Evolutionary conservation across 225 moss, liverwort and hornwort species (phyloP).

Genomic region (Pseudisothecium myosuroides): DNA sequence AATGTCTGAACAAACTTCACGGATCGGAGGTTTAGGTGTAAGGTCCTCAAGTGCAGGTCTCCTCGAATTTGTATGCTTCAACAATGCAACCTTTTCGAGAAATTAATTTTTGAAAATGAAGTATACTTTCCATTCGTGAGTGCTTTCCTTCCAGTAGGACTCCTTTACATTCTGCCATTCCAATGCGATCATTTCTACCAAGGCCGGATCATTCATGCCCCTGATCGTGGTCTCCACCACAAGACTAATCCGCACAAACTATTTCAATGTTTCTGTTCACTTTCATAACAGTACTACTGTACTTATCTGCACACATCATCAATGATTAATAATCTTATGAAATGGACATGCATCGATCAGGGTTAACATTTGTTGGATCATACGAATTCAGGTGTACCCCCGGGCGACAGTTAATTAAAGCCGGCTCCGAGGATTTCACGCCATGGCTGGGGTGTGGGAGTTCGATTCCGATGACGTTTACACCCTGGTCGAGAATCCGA

Average conservation of each 20-base stretch:
- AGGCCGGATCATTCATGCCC: neutral
- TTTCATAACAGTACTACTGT: no score
- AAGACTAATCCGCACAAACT: neutral
- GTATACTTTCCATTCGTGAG: no score
- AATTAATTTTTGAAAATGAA: no score
- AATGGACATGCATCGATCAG: neutral
- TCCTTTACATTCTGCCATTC: neutral
- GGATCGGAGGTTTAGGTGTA: no score
- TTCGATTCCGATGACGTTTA: conserved; percentile 20
- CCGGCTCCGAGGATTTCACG: neutral
- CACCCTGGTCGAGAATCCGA: neutral
- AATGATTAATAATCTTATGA: neutral
- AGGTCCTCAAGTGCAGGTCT: no score
- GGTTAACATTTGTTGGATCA: neutral
- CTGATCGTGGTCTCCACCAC: neutral
- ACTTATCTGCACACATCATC: no score
- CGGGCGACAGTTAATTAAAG: neutral
- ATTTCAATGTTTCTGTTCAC: no score
- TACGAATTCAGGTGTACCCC: neutral
- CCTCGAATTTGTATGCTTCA: no score
- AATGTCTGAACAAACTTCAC: no score
- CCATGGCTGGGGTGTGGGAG: conserved; percentile 36
- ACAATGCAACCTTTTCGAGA: no score
- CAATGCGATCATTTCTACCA: neutral
- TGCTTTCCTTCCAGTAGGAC: neutral